Evolutionary conservation across 177 flowering plant species (phyloP), one percentile per base, ranked within the genome.

Genomic region (Vitis hybrid): DNA sequence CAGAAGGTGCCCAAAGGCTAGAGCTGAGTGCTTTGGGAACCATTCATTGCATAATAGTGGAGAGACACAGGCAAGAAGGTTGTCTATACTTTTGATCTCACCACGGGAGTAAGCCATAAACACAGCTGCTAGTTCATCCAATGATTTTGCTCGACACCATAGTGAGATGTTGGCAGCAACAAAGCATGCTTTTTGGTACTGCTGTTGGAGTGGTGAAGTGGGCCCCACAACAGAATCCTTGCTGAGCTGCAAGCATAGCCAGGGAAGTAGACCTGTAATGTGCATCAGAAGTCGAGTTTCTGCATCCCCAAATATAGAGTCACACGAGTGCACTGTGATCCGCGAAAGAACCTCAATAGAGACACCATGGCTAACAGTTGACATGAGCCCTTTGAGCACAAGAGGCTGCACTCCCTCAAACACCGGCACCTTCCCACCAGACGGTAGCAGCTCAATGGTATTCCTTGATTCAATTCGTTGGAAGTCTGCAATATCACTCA

Each of bases 401-500:
- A 96, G 94, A 66, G 99, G 98, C 75, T 93, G 99, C 71, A 96
- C 92, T 32, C 99, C 98, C 77, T 96, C 99, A 76, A 93, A 96
- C 24, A 82, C 78, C 48, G 98, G 98, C 61, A 91, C 89, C 68
- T 84, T 89, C 32, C 92, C 90, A 73, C 71, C 69, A 17, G 87
- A 73, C 17, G 81, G 70, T 30, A 84, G 77, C n/a, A 78, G 69
- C 24, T 87, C 94, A 66, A 75, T 74, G 67, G 72, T 84, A 56
- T 59, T 73, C 63, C 81, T 84, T 18, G 97, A 88, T 64, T 90
- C 97, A 59, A 76, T 67, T n/a, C 91, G 80, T 50, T 84, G 97
- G 71, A 81, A 85, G 11, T 90, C 95, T 21, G 73, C 74, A 11
- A 71, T 52, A 10, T 87, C 90, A 60, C 77, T 66, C 53, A 66